These are phyloP conservation scores for Moesziomyces parantarcticus DNA, from an alignment of 1,284 basidiomycete species.

Conservation along the genomic window DNA sequence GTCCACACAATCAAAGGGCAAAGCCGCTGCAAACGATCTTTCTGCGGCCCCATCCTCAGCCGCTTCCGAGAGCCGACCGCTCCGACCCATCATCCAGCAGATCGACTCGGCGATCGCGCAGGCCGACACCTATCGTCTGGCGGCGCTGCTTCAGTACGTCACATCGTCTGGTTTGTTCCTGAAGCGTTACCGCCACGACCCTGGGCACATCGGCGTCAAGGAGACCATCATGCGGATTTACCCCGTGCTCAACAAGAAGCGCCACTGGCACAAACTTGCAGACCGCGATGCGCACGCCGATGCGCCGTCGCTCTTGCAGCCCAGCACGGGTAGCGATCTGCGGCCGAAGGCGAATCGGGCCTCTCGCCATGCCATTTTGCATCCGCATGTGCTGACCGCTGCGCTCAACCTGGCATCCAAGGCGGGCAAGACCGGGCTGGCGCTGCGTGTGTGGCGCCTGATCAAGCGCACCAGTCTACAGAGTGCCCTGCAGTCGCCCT, in stretches of 20 bases:
- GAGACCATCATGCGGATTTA: constrained; percentile 45
- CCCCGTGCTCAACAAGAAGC: constrained; percentile 36
- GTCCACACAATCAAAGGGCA: not conserved
- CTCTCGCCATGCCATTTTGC: constrained; percentile 33
- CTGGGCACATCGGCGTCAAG: constrained; percentile 31
- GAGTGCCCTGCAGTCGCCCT: constrained; percentile 18
- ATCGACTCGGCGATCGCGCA: constrained; percentile 33
- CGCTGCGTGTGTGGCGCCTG: constrained; percentile 54
- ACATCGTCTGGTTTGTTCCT: constrained; percentile 33
- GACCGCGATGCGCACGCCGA: not conserved
- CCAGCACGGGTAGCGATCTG: not conserved
- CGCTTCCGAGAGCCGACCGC: not conserved
- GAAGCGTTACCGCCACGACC: constrained; percentile 28
- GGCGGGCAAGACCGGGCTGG: constrained; percentile 45
- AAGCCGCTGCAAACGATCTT: not conserved
- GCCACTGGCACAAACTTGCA: constrained; percentile 1
- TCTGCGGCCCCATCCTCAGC: not conserved
- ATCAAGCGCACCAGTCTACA: constrained; percentile 48
- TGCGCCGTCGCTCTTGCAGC: not conserved
- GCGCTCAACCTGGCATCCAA: constrained; percentile 47
- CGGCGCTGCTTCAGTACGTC: constrained; percentile 39
- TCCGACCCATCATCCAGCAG: constrained; percentile 26
- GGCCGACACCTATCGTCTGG: constrained; percentile 41
- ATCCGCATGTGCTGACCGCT: constrained; percentile 49
- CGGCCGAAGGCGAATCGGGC: constrained; percentile 30